Evolutionary conservation across 169 alveolate species (phyloP), one percentile per base, ranked within the genome.

Genomic region (Perkinsus olseni): DNA sequence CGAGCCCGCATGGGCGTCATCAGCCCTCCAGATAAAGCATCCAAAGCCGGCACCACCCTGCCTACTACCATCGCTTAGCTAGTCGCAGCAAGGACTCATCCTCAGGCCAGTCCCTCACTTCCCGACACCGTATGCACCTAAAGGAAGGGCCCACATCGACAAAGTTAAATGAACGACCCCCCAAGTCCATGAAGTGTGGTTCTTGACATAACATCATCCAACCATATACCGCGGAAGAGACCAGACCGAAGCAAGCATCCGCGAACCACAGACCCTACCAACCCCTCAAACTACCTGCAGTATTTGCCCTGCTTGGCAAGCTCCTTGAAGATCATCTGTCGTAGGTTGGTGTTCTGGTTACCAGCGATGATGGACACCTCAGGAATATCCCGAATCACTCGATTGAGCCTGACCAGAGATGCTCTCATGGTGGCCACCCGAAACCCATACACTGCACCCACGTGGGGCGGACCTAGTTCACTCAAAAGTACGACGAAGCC

Each of bases 331-430:
- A 98, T 93, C 92, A 96, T 96, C 94, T 97, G 99, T 74, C 99
- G 95, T 96, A 98, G 96, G 95, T 98, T 98, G 28, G 99, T 98
- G 91, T 96, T 94, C 93, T 96, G 96, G 96, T 98, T 98, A 24
- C 99, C 99, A 1, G 98, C 99, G 62, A 98, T 97, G 74, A 98
- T 98, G 74, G 98, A 96, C 74, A 97, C 99, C 94, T 98, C 97
- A 3, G 99, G 99, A 36, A 98, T 98, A 94, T 98, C 99, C 36
- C 99, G 95, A 62, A 98, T 97, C 48, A 98, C 98, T 74, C 99
- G 95, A 91, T 98, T 98, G 82, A 98, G 94, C 91, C 82, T 62
- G 82, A 62, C 1, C 50, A 62, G 4, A 24, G 36, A 13, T 4
- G 36, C 82, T 13, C 93, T 62, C 31, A 28, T 28, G 31, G 82